Evolutionary conservation across 116 monocot genomes (phyloP).

Genomic region (Trichopus zeylanicus): DNA sequence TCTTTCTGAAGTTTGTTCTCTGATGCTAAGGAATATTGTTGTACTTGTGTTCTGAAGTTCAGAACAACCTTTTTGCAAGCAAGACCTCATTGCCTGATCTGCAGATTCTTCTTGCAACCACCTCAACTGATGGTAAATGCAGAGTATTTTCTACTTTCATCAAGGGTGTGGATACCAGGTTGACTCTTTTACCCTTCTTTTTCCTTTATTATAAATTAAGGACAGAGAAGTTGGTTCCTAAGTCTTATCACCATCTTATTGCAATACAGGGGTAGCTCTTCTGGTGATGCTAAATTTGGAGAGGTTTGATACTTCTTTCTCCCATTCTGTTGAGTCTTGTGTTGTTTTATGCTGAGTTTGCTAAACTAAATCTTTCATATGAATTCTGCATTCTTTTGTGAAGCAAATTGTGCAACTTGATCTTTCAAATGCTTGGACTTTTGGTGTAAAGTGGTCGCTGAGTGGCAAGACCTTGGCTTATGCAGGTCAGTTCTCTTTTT

Average conservation of each 20-base stretch:
- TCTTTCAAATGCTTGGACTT: constrained; percentile 82
- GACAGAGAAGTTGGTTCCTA: neutral
- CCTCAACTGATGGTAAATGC: constrained; percentile 99
- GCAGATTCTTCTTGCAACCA: constrained; percentile 97
- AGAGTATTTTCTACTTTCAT: constrained; percentile 96
- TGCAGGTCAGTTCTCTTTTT: constrained; percentile 52
- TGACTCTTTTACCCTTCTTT: neutral
- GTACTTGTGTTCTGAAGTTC: neutral
- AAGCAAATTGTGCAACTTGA: constrained; percentile 98
- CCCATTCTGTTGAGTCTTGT: neutral
- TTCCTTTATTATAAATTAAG: neutral
- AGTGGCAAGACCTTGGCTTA: constrained; percentile 89
- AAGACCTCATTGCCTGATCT: neutral
- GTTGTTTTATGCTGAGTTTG: neutral
- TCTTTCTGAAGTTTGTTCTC: neutral
- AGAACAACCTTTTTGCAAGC: neutral
- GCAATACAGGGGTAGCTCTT: constrained; percentile 52
- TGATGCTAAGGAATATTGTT: neutral
- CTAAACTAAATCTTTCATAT: neutral
- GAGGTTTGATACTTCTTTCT: constrained; percentile 54
- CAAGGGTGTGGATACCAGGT: constrained; percentile 94
- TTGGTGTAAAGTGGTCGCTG: constrained; percentile 95
- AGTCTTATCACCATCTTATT: constrained; percentile 10
- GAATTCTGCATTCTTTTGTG: constrained; percentile 3
- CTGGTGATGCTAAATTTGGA: constrained; percentile 83